A percentile compares a stretch with the other conserved stretches of the same genome.
Evolutionary conservation across 352 stramenopile genomes (phyloP).

Genomic region (Sclerospora graminicola): DNA sequence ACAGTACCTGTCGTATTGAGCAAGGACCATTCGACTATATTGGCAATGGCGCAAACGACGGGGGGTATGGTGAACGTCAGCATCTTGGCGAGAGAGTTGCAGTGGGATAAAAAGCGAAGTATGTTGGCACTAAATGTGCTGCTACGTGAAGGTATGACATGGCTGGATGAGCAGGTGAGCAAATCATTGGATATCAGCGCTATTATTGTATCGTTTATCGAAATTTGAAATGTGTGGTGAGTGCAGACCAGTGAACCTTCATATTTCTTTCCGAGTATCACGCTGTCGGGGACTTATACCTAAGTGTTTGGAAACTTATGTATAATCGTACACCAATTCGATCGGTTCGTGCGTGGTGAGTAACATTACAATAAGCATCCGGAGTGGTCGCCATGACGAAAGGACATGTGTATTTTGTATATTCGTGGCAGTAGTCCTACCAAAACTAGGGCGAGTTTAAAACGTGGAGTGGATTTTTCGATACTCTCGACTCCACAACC

Average conservation of each 20-base stretch:
- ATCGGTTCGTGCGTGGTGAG: too few species aligned
- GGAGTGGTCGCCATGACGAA: too few species aligned
- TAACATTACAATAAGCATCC: too few species aligned
- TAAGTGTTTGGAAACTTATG: constrained; percentile 11
- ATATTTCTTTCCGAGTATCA: constrained; percentile 85
- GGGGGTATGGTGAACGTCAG: constrained; percentile 83
- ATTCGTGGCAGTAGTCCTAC: too few species aligned
- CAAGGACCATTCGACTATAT: constrained; percentile 90
- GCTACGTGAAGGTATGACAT: constrained; percentile 92
- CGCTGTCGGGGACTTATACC: constrained; percentile 62
- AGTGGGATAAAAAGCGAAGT: constrained; percentile 88
- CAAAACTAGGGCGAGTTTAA: too few species aligned
- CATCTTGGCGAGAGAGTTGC: constrained; percentile 67
- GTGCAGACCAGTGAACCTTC: constrained; percentile 41
- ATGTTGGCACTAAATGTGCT: constrained; percentile 89
- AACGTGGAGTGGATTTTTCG: too few species aligned
- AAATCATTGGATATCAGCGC: too few species aligned
- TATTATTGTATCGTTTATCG: too few species aligned
- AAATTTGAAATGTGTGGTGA: background rate
- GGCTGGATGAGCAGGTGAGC: constrained; percentile 91
- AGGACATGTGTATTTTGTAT: too few species aligned
- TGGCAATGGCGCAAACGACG: constrained; percentile 83
- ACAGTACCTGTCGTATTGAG: constrained; percentile 93
- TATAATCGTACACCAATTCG: too few species aligned
- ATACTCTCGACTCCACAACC: too few species aligned